Conservation (phyloP, 768 basidiomycete genomes). For the Cystobasidium onofrii region DNA sequence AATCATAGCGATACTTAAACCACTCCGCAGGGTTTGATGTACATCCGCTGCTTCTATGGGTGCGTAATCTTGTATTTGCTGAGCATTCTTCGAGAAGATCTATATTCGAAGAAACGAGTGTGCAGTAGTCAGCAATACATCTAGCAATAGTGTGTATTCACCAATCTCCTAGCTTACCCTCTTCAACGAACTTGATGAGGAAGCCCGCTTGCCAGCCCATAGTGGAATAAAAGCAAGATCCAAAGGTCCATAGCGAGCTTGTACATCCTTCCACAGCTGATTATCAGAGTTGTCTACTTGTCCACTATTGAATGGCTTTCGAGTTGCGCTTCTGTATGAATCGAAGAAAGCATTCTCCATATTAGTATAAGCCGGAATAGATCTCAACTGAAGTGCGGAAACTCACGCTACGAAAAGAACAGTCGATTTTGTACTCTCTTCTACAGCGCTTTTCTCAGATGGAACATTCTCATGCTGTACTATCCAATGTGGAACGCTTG, state of each 20-base stretch:
- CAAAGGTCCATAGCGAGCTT: slow-evolving; percentile 44
- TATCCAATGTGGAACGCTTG: background rate
- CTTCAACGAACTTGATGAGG: too few relatives aligned
- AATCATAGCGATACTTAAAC: background rate
- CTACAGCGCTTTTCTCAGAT: background rate
- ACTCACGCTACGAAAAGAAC: slow-evolving; percentile 7
- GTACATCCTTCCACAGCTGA: background rate
- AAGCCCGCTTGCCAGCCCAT: slow-evolving; percentile 42
- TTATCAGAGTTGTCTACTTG: background rate
- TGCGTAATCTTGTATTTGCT: background rate
- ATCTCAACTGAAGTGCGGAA: too few relatives aligned
- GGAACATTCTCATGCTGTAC: background rate
- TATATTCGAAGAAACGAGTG: background rate
- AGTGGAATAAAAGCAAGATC: slow-evolving; percentile 51
- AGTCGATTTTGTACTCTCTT: background rate
- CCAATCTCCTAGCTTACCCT: background rate
- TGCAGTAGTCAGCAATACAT: too few relatives aligned
- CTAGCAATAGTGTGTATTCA: too few relatives aligned
- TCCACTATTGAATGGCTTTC: background rate
- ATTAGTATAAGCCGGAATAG: too few relatives aligned
- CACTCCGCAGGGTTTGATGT: background rate
- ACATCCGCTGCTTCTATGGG: background rate
- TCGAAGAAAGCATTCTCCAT: too few relatives aligned
- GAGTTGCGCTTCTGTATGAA: background rate
- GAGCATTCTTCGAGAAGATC: background rate